Evolutionary conservation across 768 basidiomycete species (phyloP), one percentile per base, ranked within the genome.

Genomic region (Auricularia sp.): DNA sequence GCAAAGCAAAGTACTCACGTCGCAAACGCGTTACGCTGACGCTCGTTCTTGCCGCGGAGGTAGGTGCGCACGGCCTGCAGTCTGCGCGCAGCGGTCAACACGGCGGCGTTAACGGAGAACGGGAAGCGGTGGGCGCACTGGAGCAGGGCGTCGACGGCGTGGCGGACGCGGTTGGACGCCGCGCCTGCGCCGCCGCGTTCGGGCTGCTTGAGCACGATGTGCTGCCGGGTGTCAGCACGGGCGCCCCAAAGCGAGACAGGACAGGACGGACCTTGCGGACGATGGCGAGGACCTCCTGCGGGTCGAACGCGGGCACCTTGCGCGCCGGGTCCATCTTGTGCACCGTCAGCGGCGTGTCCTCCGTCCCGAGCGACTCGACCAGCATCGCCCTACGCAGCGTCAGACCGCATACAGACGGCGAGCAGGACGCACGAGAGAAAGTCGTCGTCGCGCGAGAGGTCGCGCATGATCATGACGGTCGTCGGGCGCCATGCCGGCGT

Each of bases 401-500:
- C n/a, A 21, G 36, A 29, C 21, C 34, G 42, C 29, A 7, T 3
- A 11, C 4, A 44, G 54, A 14, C 24, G 56, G 18, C 47, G 21
- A 18, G 47, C 14, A 13, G 10, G 47, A 67, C 64, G 24, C 68
- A 70, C 71, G 88, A 89, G 73, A 94, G 86, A 74, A 92, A 93
- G 77, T 94, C 92, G 75, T 94, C 92, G 77, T 94, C 92, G 75
- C 85, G 86, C 71, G 91, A 89, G 67, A 94, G 83, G 83, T 94
- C 92, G 76, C 84, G 83, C 82, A 90, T 88, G 78, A 90, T 90
- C 90, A 93, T 93, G 70, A 90, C 87, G 80, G 89, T 92, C 61
- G 90, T 92, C 21, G 86, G 86, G 54, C 88, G 85, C 90, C 90
- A 92, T 77, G 54, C 47, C 44, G 63, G n/a, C 58, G 64, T 64